Percentiles rank a stretch among this genome's conserved stretches.
Conservation (phyloP, 2,329 filamentous ascomycete species). For the Fusarium denticulatum region DNA sequence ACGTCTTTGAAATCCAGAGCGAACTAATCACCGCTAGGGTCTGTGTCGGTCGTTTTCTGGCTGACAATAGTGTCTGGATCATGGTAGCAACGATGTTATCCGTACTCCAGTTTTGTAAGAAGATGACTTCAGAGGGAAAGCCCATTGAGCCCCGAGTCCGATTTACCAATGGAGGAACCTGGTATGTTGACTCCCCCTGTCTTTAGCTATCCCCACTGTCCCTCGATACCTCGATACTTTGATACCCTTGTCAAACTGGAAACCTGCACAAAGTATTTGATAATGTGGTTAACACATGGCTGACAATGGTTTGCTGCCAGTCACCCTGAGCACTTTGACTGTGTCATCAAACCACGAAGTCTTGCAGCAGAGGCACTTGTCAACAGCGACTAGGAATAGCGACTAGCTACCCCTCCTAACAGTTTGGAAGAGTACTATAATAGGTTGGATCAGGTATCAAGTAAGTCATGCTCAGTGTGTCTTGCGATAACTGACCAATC, state of each 20-base stretch:
- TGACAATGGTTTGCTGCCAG: constrained; percentile 25
- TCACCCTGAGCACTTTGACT: constrained; percentile 48
- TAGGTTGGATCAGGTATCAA: neutral
- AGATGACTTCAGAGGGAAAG: constrained; percentile 36
- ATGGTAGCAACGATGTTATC: constrained; percentile 49
- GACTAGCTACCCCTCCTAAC: neutral
- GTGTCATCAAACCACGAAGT: constrained; percentile 38
- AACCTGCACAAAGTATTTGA: neutral
- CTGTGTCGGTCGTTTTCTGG: constrained; percentile 48
- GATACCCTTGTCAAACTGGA: neutral
- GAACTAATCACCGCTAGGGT: constrained; percentile 30
- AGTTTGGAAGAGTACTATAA: neutral
- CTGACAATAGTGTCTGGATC: constrained; percentile 51
- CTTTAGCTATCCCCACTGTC: neutral
- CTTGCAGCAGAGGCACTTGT: constrained; percentile 22
- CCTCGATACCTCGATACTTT: neutral
- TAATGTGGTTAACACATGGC: neutral
- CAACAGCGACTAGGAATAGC: constrained; percentile 1
- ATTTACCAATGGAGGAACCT: constrained; percentile 48
- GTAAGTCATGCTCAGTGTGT: neutral
- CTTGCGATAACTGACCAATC: neutral
- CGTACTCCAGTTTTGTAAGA: constrained; percentile 44
- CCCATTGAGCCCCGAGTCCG: constrained; percentile 41
- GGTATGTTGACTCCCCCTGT: constrained; percentile 37
- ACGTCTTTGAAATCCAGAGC: neutral